phyloP scores from a whole-genome alignment of 2,329 filamentous ascomycete genomes.

The Trichoderma sp. region DNA sequence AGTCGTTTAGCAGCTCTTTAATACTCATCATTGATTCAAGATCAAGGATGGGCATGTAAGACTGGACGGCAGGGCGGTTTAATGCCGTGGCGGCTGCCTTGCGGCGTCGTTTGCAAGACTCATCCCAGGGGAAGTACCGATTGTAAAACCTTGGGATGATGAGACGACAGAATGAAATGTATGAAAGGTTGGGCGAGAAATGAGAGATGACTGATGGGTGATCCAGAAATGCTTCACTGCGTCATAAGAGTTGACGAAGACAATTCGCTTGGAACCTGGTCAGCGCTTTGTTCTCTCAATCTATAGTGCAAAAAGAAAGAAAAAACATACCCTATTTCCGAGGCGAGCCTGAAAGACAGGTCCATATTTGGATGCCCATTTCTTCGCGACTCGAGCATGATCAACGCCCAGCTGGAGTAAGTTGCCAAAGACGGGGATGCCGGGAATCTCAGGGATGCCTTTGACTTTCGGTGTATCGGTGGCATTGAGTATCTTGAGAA shows the following conservation, averaged over 20 bases:
- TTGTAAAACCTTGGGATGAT: slow-evolving; percentile 75
- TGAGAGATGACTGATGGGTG: slow-evolving; percentile 74
- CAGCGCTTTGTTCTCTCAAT: background rate
- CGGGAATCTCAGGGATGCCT: slow-evolving; percentile 61
- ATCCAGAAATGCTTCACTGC: slow-evolving; percentile 75
- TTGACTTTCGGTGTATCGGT: slow-evolving; percentile 64
- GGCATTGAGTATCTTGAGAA: slow-evolving; percentile 39
- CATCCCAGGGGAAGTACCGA: slow-evolving; percentile 82
- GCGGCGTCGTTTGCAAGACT: slow-evolving; percentile 73
- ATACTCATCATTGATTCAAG: slow-evolving; percentile 72
- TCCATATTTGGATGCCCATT: slow-evolving; percentile 62
- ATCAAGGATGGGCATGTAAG: slow-evolving; percentile 81
- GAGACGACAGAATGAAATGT: slow-evolving; percentile 82
- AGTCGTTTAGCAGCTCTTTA: slow-evolving; percentile 68
- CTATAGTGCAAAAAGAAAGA: background rate
- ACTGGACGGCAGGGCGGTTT: slow-evolving; percentile 73
- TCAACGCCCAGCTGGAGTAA: slow-evolving; percentile 60
- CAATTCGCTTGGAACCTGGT: slow-evolving; percentile 54
- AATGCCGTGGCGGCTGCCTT: slow-evolving; percentile 79
- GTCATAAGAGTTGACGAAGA: slow-evolving; percentile 79
- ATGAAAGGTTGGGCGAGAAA: slow-evolving; percentile 75
- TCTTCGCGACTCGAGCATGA: slow-evolving; percentile 55
- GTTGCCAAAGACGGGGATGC: slow-evolving; percentile 64
- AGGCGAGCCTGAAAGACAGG: slow-evolving; percentile 67
- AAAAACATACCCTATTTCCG: slow-evolving; percentile 60